Base-by-base conservation (phyloP, 2,329 filamentous ascomycete genomes). In the Alternaria longipes region DNA sequence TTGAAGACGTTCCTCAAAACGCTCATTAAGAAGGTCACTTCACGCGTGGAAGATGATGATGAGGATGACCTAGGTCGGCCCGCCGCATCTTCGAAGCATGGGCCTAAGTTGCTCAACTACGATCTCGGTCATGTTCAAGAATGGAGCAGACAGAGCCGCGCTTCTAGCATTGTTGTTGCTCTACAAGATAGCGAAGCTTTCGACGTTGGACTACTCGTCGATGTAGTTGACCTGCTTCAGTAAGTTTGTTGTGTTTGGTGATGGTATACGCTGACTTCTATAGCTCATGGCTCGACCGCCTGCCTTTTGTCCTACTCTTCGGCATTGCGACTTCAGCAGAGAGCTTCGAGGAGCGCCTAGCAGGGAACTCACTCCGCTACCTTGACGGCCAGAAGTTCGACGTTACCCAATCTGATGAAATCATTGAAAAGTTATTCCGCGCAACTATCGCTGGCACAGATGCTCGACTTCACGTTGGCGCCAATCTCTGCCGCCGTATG, bases 151-250 rank as follows among this genome's bases (percentile, higher is more conserved):
- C 80, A 83, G 8, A 84, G 85, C 38, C 76, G 79, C 24, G 84
- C 84, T 30, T 79, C 85, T 41, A 87, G 88, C 67, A 85, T 94
- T 9, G 85, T 92, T 53, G 82, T 96, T 50, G 88, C 90, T 0
- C 88, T 95, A 60, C 90, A 93, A 74, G 92, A 95, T 72, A 93
- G 91, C 64, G 92, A 95, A 78, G 91, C 90, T 0, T 94, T 95
- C 72, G 91, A 94, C 68, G 87, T 87, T 47, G 81, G 81, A 30
- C 78, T 95, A n/a, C 80, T 96, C 12, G 89, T 88, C 1, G 91
- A 94, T 59, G 74, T 93, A 36, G 85, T 94, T 46, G 83, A 84
- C 38, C 83, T 94, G 5, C 84, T 94, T 61, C 86, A 87, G 89
- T 91, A 82, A 50, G 84, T 79, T 22, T 20, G 5, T 14, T 20